phyloP scores from a whole-genome alignment of 352 stramenopile species.

The Plasmopara viticola region DNA sequence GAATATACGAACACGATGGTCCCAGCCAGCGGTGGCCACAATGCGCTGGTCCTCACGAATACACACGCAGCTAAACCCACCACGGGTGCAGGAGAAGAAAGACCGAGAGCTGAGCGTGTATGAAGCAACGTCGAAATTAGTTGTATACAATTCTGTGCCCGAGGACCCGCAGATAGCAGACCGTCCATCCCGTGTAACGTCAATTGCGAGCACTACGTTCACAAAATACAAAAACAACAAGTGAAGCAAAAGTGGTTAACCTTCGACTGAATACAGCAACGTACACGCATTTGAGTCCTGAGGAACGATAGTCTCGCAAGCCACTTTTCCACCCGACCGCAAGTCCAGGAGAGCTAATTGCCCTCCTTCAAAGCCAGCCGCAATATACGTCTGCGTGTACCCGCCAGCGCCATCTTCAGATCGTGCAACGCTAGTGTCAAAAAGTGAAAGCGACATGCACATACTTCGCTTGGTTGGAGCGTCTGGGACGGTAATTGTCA shows the following conservation, averaged over 20 bases:
- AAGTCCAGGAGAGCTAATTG: constrained; percentile 63
- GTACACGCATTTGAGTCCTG: constrained; percentile 45
- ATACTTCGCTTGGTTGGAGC: constrained; percentile 34
- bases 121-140: constrained; percentile 38
- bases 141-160: constrained; percentile 40
- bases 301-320: constrained; percentile 43
- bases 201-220: constrained; percentile 63
- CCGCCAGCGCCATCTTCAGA: constrained; percentile 11
- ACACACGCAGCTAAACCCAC: constrained; percentile 57
- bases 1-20: constrained; percentile 70
- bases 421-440: constrained; percentile 18
- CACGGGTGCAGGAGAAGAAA: constrained; percentile 56
- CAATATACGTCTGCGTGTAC: constrained; percentile 37
- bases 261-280: constrained; percentile 6
- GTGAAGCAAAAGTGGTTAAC: neutral
- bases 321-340: constrained; percentile 39
- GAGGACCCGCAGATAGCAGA: constrained; percentile 60
- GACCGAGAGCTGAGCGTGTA: constrained; percentile 30
- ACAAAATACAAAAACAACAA: constrained; percentile 6
- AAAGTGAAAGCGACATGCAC: constrained; percentile 42
- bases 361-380: constrained; percentile 64
- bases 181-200: constrained; percentile 46
- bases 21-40: constrained; percentile 73
- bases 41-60: constrained; percentile 70
- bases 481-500: constrained; percentile 30